Percentiles rank a stretch among this genome's conserved stretches.
Evolutionary conservation across 2,329 filamentous ascomycete species (phyloP).

Genomic region (Gaeumannomyces tritici): DNA sequence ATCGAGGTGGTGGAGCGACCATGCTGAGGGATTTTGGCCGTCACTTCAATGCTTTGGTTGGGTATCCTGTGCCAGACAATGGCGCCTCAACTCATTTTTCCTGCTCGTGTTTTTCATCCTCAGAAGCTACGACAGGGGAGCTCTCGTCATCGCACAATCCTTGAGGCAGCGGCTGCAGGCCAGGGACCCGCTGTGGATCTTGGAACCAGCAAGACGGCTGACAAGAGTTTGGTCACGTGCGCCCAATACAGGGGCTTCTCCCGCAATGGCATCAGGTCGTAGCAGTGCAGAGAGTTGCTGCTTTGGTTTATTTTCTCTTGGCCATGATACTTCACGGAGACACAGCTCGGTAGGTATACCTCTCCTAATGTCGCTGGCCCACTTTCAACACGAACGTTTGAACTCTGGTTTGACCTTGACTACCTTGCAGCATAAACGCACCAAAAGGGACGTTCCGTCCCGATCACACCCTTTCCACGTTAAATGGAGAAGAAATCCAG

Average conservation of each 20-base stretch:
- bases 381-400: not conserved
- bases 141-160: not conserved
- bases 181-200: not conserved
- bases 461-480: not conserved
- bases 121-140: not conserved
- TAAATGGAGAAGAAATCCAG: not conserved
- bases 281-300: too few relatives aligned
- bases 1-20: conserved; percentile 14
- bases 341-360: not conserved
- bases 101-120: not conserved
- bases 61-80: not conserved
- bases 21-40: not conserved
- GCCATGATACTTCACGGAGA: not conserved
- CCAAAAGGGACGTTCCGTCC: not conserved
- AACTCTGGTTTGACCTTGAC: not conserved
- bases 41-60: not conserved
- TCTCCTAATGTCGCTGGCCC: not conserved
- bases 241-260: not conserved
- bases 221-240: not conserved
- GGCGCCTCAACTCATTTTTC: not conserved
- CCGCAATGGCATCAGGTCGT: not conserved
- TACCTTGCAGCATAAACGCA: not conserved
- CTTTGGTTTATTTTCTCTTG: too few relatives aligned
- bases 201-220: too few relatives aligned
- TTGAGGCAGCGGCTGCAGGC: too few relatives aligned